These are phyloP conservation scores for Aureobasidium sp. DNA, from an alignment of 2,329 filamentous ascomycete species.

Conservation along the genomic window DNA sequence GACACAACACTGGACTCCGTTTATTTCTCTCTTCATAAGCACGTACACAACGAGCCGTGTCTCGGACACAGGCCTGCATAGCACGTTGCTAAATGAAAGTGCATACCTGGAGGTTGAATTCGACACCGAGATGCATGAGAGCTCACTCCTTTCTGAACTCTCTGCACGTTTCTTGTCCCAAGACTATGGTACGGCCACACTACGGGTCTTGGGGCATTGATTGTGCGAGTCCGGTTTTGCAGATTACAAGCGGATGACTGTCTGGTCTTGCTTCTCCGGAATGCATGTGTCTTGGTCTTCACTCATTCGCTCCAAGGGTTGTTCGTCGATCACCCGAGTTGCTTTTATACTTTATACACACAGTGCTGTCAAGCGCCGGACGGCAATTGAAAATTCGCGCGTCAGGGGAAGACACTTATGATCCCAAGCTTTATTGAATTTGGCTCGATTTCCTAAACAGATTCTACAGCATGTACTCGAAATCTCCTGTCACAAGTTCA, in stretches of 20 bases:
- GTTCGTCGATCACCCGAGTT: background rate
- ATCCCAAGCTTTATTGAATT: background rate
- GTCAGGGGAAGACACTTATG: background rate
- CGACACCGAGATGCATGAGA: background rate
- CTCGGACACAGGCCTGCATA: background rate
- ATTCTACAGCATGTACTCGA: constrained; percentile 11
- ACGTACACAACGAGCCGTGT: background rate
- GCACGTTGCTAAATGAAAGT: background rate
- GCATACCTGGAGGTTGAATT: background rate
- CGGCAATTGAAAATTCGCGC: background rate
- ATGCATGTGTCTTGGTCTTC: background rate
- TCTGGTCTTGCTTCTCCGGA: background rate
- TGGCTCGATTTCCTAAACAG: background rate
- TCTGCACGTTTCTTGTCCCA: background rate
- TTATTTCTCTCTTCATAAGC: background rate
- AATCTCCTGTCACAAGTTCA: background rate
- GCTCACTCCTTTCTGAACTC: background rate
- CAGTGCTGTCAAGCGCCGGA: background rate
- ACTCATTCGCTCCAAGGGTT: background rate
- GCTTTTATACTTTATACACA: background rate
- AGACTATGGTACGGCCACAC: background rate
- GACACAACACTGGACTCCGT: background rate
- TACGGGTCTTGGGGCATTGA: background rate
- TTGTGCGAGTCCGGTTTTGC: background rate
- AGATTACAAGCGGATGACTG: background rate